Conservation (phyloP, 352 stramenopile species). For the Phytophthora aleatoria region DNA sequence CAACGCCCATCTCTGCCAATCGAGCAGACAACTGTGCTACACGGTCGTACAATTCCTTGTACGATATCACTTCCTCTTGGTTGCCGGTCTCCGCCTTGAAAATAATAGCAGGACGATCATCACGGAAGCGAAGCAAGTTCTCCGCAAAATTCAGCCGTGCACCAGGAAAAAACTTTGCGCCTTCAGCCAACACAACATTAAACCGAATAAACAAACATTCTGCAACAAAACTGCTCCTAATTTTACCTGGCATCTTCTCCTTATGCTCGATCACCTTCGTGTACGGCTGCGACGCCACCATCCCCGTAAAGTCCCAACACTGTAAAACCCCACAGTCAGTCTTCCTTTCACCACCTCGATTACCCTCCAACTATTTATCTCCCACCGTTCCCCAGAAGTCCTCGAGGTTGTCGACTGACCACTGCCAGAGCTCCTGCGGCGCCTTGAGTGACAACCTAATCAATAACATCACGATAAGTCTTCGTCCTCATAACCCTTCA, state of each 20-base stretch:
- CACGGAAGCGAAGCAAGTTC: slow-evolving; percentile 75
- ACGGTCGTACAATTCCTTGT: slow-evolving; percentile 66
- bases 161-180: slow-evolving; percentile 74
- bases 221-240: not conserved
- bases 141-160: slow-evolving; percentile 78
- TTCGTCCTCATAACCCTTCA: not conserved
- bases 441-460: slow-evolving; percentile 44
- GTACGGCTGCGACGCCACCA: slow-evolving; percentile 61
- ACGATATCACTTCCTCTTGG: slow-evolving; percentile 55
- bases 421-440: slow-evolving; percentile 67
- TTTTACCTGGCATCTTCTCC: slow-evolving; percentile 59
- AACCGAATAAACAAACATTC: not conserved
- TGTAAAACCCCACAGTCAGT: slow-evolving; percentile 15
- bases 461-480: not conserved
- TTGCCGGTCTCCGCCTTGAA: slow-evolving; percentile 80
- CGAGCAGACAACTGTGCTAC: slow-evolving; percentile 54
- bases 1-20: slow-evolving; percentile 21
- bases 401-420: slow-evolving; percentile 72
- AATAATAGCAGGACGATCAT: slow-evolving; percentile 73
- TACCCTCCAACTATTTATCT: slow-evolving; percentile 8
- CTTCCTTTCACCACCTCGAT: not conserved
- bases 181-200: slow-evolving; percentile 11
- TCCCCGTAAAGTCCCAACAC: slow-evolving; percentile 80
- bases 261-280: slow-evolving; percentile 55
- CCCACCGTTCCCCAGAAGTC: slow-evolving; percentile 58